These are phyloP conservation scores for Saccharomyces hybrid DNA, from an alignment of 1,139 yeast genomes.

Conservation along the genomic window DNA sequence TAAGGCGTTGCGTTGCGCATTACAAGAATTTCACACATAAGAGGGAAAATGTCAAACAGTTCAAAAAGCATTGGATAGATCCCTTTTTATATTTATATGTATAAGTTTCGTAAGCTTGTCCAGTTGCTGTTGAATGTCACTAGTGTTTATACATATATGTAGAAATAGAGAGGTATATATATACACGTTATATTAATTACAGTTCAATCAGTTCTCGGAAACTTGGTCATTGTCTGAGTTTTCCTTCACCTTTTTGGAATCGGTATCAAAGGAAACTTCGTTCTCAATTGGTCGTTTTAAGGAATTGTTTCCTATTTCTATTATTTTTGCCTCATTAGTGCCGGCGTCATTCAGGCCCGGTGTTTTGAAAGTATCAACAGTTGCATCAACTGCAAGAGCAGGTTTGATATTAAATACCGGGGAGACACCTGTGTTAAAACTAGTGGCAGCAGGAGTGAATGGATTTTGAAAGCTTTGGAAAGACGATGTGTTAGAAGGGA, in stretches of 20 bases:
- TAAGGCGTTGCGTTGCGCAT: not conserved
- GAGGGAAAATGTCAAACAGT: not conserved
- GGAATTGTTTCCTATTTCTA: not conserved
- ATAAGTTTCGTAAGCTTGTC: not conserved
- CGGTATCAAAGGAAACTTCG: not conserved
- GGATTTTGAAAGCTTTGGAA: slow-evolving; percentile 4
- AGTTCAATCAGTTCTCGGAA: not conserved
- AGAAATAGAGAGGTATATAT: not conserved
- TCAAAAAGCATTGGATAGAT: not conserved
- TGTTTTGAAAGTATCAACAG: not conserved
- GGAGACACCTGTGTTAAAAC: not conserved
- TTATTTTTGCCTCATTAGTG: not conserved
- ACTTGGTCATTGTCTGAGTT: not conserved
- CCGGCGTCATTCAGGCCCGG: not conserved
- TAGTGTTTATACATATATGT: not conserved
- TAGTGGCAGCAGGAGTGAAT: slow-evolving; percentile 6
- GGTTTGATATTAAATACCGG: slow-evolving; percentile 3
- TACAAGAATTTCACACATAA: not conserved
- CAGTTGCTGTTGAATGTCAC: not conserved
- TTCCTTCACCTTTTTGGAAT: not conserved
- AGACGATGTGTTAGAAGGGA: not conserved
- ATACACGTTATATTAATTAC: not conserved
- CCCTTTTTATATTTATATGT: not conserved
- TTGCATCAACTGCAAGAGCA: slow-evolving; percentile 8
- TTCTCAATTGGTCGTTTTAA: not conserved